These are phyloP conservation scores for Neobulgaria alba DNA, from an alignment of 2,329 filamentous ascomycete species.

Conservation along the genomic window DNA sequence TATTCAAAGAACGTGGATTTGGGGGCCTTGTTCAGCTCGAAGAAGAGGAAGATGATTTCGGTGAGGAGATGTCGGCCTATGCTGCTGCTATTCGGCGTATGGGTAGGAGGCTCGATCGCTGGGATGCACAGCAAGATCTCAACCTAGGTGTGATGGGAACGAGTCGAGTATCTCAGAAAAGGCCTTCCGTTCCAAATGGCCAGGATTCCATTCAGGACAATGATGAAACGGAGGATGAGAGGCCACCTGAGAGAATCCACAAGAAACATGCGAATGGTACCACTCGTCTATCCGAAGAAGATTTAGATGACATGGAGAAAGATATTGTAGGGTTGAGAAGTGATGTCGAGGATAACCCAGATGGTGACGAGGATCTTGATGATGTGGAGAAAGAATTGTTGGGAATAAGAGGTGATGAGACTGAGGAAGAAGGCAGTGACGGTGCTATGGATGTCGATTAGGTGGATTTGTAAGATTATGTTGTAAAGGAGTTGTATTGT, in stretches of 20 bases:
- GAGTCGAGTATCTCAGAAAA: conserved; percentile 17
- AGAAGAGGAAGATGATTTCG: conserved; percentile 62
- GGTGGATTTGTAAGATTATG: not conserved
- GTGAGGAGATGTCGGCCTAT: conserved; percentile 63
- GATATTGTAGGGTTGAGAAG: conserved; percentile 40
- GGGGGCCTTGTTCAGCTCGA: conserved; percentile 56
- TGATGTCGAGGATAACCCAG: conserved; percentile 33
- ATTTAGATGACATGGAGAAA: conserved; percentile 47
- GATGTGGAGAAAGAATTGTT: conserved; percentile 36
- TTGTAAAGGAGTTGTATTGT: too few relatives aligned
- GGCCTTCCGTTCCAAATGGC: conserved; percentile 14
- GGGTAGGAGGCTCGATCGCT: conserved; percentile 58
- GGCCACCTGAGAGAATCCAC: conserved; percentile 23
- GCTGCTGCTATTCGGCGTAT: conserved; percentile 57
- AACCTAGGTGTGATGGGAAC: conserved; percentile 27
- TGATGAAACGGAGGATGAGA: conserved; percentile 30
- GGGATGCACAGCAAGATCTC: conserved; percentile 41
- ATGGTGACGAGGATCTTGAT: conserved; percentile 36
- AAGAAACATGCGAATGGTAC: conserved; percentile 32
- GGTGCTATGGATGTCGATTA: conserved; percentile 26
- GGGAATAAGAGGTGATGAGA: conserved; percentile 26
- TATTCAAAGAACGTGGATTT: conserved; percentile 48
- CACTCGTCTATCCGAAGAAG: conserved; percentile 31
- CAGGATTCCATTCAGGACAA: conserved; percentile 16
- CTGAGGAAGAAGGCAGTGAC: conserved; percentile 27